Conservation (phyloP, 192 early-diverging fungal genomes). For the Phycomyces blakesleeanus region DNA sequence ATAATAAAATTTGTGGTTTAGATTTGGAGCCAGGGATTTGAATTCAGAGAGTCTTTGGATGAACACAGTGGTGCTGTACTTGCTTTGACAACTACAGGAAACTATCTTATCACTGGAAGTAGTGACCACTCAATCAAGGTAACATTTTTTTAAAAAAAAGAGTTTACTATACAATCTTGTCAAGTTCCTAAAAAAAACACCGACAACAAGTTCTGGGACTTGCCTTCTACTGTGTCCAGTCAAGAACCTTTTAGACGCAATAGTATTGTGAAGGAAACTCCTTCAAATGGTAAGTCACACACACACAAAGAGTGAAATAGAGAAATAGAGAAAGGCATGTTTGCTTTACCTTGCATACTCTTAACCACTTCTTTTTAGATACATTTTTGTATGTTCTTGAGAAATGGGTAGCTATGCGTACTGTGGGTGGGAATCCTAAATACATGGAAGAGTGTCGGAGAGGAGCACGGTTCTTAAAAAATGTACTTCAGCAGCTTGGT, state of each 20-base stretch:
- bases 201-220: constrained; percentile 58
- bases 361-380: constrained; percentile 23
- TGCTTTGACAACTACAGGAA: constrained; percentile 46
- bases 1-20: not conserved
- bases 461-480: constrained; percentile 69
- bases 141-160: not conserved
- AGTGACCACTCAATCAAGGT: constrained; percentile 59
- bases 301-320: no score
- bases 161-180: no score
- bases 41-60: constrained; percentile 46
- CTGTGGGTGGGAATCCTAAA: constrained; percentile 63
- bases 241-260: constrained; percentile 20
- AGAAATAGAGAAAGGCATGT: no score
- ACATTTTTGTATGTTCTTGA: constrained; percentile 58
- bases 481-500: constrained; percentile 62
- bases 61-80: constrained; percentile 57
- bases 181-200: no score
- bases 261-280: constrained; percentile 2
- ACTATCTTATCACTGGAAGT: constrained; percentile 55
- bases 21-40: constrained; percentile 62
- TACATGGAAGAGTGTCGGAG: constrained; percentile 68
- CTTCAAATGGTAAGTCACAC: constrained; percentile 1
- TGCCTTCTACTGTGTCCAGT: constrained; percentile 21
- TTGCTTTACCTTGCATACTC: not conserved
- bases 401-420: constrained; percentile 65